phyloP scores from a whole-genome alignment of 2,329 filamentous ascomycete genomes.

The Aspergillus caelatus region DNA sequence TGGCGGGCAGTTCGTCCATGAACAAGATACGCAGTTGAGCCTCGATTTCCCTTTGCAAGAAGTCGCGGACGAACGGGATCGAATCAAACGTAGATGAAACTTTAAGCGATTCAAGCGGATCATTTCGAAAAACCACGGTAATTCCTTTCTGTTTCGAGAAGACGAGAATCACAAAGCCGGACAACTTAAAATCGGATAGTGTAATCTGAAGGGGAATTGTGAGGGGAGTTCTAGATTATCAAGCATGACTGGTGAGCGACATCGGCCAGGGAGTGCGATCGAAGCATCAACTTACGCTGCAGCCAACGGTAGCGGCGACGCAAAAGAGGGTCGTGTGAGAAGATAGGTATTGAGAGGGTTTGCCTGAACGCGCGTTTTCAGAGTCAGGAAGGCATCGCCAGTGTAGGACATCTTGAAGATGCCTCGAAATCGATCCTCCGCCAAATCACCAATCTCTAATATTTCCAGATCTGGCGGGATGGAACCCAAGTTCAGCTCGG shows the following conservation, averaged over 20 bases:
- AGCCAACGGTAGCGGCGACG: constrained; percentile 87
- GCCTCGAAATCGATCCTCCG: constrained; percentile 93
- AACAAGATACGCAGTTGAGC: constrained; percentile 88
- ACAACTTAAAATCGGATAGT: constrained; percentile 90
- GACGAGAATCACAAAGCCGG: constrained; percentile 94
- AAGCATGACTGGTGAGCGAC: constrained; percentile 11
- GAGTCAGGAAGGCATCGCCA: constrained; percentile 90
- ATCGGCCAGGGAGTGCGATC: not conserved
- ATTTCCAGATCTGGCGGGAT: constrained; percentile 96
- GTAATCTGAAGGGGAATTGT: constrained; percentile 99
- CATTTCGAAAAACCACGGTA: constrained; percentile 96
- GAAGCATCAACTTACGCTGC: constrained; percentile 60
- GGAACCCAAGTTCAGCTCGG: constrained; percentile 93
- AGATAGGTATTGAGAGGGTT: constrained; percentile 97
- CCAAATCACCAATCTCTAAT: constrained; percentile 93
- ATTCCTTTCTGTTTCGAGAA: constrained; percentile 97
- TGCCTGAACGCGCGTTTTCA: constrained; percentile 95
- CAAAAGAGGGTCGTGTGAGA: constrained; percentile 86
- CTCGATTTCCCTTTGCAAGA: constrained; percentile 94
- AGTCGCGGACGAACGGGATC: constrained; percentile 96
- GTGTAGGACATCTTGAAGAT: constrained; percentile 99
- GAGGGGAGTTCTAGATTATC: constrained; percentile 65
- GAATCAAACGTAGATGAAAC: constrained; percentile 99
- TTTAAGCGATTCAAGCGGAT: constrained; percentile 95
- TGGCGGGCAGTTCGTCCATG: constrained; percentile 96